phyloP scores from a whole-genome alignment of 2,329 filamentous ascomycete species.

The Talaromyces sp. region DNA sequence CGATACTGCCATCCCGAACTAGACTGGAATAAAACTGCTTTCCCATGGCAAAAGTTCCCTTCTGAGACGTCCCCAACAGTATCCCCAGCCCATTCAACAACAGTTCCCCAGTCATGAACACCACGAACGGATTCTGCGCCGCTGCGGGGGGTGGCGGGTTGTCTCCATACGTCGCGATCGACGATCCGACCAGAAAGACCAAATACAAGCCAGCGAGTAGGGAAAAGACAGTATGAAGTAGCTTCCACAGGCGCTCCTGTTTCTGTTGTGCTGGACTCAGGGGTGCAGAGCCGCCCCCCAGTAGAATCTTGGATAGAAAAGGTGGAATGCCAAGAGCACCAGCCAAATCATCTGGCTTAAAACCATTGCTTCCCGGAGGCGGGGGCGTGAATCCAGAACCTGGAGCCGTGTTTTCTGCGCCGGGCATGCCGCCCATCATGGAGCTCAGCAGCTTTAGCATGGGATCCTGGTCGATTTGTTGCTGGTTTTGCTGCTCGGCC shows the following conservation, averaged over 20 bases:
- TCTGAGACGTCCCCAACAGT: slow-evolving; percentile 21
- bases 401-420: slow-evolving; percentile 10
- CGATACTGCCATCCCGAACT: slow-evolving; percentile 38
- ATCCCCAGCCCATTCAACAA: slow-evolving; percentile 34
- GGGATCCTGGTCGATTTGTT: slow-evolving; percentile 24
- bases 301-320: slow-evolving; percentile 31
- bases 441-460: slow-evolving; percentile 32
- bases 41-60: slow-evolving; percentile 23
- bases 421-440: slow-evolving; percentile 27
- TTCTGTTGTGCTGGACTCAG: slow-evolving; percentile 32
- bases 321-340: slow-evolving; percentile 40
- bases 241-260: slow-evolving; percentile 45
- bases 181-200: slow-evolving; percentile 29
- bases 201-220: slow-evolving; percentile 52
- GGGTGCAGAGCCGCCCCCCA: slow-evolving; percentile 32
- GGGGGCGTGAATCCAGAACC: slow-evolving; percentile 9
- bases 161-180: slow-evolving; percentile 33
- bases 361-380: slow-evolving; percentile 3
- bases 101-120: slow-evolving; percentile 44
- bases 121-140: slow-evolving; percentile 38
- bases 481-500: slow-evolving; percentile 14
- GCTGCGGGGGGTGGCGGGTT: slow-evolving; percentile 40
- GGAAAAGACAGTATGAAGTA: slow-evolving; percentile 54
- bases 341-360: slow-evolving; percentile 25
- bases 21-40: slow-evolving; percentile 35